phyloP scores from a whole-genome alignment of 2,329 filamentous ascomycete species.

The Lecanoromycetidae sp. region DNA sequence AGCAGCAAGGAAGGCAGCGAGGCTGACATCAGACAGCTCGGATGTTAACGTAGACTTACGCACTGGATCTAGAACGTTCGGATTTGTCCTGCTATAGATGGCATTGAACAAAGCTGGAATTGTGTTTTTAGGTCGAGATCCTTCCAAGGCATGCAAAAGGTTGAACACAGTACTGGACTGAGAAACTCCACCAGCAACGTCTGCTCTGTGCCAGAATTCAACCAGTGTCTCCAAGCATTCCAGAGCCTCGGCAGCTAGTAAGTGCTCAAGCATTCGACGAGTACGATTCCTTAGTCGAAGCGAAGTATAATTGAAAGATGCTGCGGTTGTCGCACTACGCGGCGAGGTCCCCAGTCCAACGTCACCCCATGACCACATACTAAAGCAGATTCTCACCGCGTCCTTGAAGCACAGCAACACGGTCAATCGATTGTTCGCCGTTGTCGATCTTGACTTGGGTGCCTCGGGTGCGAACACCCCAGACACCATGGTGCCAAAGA shows the following conservation, averaged over 20 bases:
- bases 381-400: slow-evolving; percentile 80
- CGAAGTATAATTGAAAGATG: slow-evolving; percentile 84
- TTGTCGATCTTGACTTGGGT: slow-evolving; percentile 63
- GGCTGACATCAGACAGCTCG: slow-evolving; percentile 66
- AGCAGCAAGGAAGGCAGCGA: slow-evolving; percentile 79
- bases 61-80: slow-evolving; percentile 60
- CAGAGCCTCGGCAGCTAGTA: slow-evolving; percentile 82
- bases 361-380: slow-evolving; percentile 87
- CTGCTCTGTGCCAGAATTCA: slow-evolving; percentile 59
- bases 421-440: slow-evolving; percentile 86
- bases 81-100: slow-evolving; percentile 88
- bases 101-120: slow-evolving; percentile 93
- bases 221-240: slow-evolving; percentile 89
- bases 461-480: slow-evolving; percentile 74
- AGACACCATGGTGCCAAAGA: slow-evolving; percentile 90
- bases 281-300: slow-evolving; percentile 82
- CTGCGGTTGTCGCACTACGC: slow-evolving; percentile 56
- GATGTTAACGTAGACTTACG: slow-evolving; percentile 83
- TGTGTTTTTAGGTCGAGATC: slow-evolving; percentile 78
- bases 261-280: slow-evolving; percentile 74
- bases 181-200: slow-evolving; percentile 35
- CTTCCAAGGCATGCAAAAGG: slow-evolving; percentile 79
- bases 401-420: slow-evolving; percentile 96
- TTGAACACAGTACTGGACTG: slow-evolving; percentile 61
- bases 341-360: slow-evolving; percentile 23